A percentile compares a stretch with the other conserved stretches of the same genome.
Conservation (phyloP, 129 eudicot genomes). For the Smallanthus sonchifolius region DNA sequence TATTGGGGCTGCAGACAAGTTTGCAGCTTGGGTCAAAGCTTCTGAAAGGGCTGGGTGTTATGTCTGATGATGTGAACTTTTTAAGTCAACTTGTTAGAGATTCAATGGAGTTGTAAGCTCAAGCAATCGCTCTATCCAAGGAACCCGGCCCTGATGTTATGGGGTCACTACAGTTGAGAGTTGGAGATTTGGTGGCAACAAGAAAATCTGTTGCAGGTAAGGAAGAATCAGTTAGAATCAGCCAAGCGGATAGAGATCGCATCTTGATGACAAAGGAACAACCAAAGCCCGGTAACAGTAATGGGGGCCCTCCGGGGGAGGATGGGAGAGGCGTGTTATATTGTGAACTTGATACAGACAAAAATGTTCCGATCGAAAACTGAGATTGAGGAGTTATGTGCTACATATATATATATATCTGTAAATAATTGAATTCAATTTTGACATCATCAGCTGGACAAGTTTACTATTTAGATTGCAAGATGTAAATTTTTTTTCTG, state of each 20-base stretch:
- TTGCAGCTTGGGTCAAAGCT: constrained; percentile 97
- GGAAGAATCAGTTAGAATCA: constrained; percentile 34
- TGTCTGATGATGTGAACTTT: constrained; percentile 88
- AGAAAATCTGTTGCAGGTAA: constrained; percentile 23
- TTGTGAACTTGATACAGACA: constrained; percentile 44
- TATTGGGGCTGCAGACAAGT: constrained; percentile 64
- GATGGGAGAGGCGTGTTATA: constrained; percentile 55
- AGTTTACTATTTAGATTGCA: background rate
- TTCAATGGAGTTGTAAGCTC: constrained; percentile 95
- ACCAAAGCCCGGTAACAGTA: background rate
- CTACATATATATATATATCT: background rate
- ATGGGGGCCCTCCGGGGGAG: constrained; percentile 11
- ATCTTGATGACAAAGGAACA: constrained; percentile 29
- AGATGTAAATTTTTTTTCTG: background rate
- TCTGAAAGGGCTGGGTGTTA: constrained; percentile 88
- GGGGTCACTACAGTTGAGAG: constrained; percentile 83
- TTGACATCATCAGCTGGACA: background rate
- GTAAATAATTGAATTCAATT: constrained; percentile 24
- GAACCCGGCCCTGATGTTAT: constrained; percentile 48
- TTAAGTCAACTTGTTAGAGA: constrained; percentile 76
- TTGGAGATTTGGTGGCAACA: constrained; percentile 49
- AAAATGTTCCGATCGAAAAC: constrained; percentile 13
- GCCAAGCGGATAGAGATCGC: constrained; percentile 32
- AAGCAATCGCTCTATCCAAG: constrained; percentile 40
- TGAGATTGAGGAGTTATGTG: constrained; percentile 5